Conservation (phyloP, 1,284 basidiomycete species). For the Pterulicium gracile region DNA sequence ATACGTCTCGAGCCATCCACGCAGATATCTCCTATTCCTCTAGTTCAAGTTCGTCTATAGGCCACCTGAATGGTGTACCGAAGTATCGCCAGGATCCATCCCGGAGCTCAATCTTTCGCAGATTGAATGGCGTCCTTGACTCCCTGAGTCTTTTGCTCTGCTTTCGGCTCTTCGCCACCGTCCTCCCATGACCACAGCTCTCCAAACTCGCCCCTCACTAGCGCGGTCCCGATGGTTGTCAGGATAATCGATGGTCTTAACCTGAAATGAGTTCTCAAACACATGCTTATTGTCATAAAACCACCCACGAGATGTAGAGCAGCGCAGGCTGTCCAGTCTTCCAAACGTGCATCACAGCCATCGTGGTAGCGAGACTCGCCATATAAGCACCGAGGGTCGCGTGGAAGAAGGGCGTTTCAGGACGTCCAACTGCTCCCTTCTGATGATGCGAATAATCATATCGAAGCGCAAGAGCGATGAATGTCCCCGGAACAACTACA, state of each 20-base stretch:
- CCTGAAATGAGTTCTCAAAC: background rate
- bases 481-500: constrained; percentile 84
- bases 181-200: constrained; percentile 61
- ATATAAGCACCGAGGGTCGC: constrained; percentile 69
- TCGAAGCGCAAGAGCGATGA: constrained; percentile 81
- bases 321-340: constrained; percentile 84
- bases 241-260: constrained; percentile 58
- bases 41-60: no score
- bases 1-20: no score
- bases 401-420: constrained; percentile 76
- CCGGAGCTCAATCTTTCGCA: no score
- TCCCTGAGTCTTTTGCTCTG: no score
- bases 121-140: no score
- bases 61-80: no score
- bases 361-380: constrained; percentile 70
- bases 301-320: constrained; percentile 75
- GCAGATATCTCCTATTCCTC: no score
- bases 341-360: constrained; percentile 82
- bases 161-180: constrained; percentile 20
- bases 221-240: constrained; percentile 45
- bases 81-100: no score
- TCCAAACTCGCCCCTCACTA: constrained; percentile 43
- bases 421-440: constrained; percentile 9
- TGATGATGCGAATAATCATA: constrained; percentile 57
- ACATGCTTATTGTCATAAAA: constrained; percentile 3